A percentile compares a stretch with the other conserved stretches of the same genome.
Conservation (phyloP, 257 asterid species). For the Avicennia marina region DNA sequence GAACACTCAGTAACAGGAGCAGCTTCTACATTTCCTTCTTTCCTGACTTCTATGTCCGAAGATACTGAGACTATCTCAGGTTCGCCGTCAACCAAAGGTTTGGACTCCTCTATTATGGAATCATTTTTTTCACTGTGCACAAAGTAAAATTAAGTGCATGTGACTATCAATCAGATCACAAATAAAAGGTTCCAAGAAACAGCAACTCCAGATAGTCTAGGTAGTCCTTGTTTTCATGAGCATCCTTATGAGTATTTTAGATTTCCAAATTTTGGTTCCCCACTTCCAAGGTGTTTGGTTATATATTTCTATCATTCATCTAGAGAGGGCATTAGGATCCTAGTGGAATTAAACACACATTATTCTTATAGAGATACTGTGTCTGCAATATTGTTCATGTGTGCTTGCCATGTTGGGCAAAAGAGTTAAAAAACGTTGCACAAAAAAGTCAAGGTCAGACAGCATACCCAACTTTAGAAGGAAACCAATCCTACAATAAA, state of each 20-base stretch:
- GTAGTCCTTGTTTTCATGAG: neutral
- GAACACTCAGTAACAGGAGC: constrained; percentile 44
- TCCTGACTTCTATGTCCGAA: constrained; percentile 33
- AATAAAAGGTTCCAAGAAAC: constrained; percentile 14
- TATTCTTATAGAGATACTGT: neutral
- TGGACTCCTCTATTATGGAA: constrained; percentile 41
- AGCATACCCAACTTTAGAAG: neutral
- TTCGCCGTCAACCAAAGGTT: constrained; percentile 32
- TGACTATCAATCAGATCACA: constrained; percentile 14
- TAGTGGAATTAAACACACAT: no score
- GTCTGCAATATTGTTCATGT: no score
- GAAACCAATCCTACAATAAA: constrained; percentile 1
- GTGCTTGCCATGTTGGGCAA: no score
- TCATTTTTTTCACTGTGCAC: constrained; percentile 47
- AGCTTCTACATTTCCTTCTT: constrained; percentile 38
- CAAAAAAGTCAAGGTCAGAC: neutral
- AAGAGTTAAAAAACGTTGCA: neutral
- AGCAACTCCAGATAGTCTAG: neutral
- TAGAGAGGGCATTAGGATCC: constrained; percentile 1
- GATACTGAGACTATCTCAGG: constrained; percentile 40
- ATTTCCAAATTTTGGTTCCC: neutral
- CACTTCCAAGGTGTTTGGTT: neutral
- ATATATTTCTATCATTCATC: constrained; percentile 6
- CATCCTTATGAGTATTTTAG: constrained; percentile 9
- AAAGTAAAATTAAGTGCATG: constrained; percentile 23